Base-by-base conservation (phyloP, 768 basidiomycete genomes). In the Lyophyllum atratum region DNA sequence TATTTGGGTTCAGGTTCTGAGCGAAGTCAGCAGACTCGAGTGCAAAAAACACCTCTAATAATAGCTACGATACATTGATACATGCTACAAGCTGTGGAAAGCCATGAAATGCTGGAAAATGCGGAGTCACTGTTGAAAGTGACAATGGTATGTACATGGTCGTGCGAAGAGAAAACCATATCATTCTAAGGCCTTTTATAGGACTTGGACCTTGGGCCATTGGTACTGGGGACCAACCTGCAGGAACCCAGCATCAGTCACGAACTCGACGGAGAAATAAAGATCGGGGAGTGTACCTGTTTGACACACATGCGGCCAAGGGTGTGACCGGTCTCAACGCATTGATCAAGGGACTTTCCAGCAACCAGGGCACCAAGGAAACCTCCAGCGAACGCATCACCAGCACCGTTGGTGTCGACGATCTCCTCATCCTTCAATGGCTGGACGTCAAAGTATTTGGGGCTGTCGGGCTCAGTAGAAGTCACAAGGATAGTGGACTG, bases 341-440 rank as follows among this genome's bases (percentile, higher is more conserved):
- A 81, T 71, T 93, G 87, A 19, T 89, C 86, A 26, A 93, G 66
- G 26, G 68, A 74, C 81, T 93, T 97, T 12, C 93, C 95, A 33
- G 82, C 71, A 50, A 92, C 86, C 54, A 84, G 79, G 1, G 89
- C 95, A 49, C 93, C 97, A 52, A 98, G 74, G 83, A 98, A 95
- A 37, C 92, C 97, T 56, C 96, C 97, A 24, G 95, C 94, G 66
- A 99, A 98, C 42, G 93, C 93, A 70, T 99, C 96, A 42, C 97
- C 97, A 21, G 97, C 97, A 50, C 93, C 97, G 73, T 99, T 99
- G 47, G 97, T 98, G 71, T 99, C 97, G 56, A 97, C 89, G 63
- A 97, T 95, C 71, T 87, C 65, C 39, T 77, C 80, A 52, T 81
- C 79, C 45, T 68, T 64, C 56, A 96, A 75, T 37, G 80, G 74